Base-by-base conservation (phyloP, 192 early-diverging fungal species). In the Umbelopsis sp. region DNA sequence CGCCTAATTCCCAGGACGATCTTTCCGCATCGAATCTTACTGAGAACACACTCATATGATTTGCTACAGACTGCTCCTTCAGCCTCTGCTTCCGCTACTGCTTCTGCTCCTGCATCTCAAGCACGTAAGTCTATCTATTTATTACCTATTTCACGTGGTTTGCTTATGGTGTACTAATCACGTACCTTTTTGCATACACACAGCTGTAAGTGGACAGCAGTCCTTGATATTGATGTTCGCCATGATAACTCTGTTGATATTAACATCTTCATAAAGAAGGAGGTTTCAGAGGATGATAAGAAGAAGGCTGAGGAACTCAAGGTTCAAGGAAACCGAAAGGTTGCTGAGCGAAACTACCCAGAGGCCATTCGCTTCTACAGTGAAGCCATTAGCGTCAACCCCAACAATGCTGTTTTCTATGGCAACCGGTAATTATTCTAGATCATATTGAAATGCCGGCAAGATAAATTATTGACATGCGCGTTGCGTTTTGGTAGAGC, bases 401-500 rank as follows among this genome's bases (percentile, higher is more conserved):
- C 74, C 14, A 84, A 84, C 68, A 96, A 95, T 73, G 95, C 97
- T 26, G 93, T 99, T n/a, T 99, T 94, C 85, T 98, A 92, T 75
- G 91, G 94, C 17, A 99, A 99, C 88, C 86, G 97, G 91, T 94
- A 83, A 53, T 68, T 0, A 45, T n/a, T 69, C 0, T 0, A 77
- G 16, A 56, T 34, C 26, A 38, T 65, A 12, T 53, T 24, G 31
- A 25, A 43, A 49, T 16, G 8, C 16, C 5, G 1, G 47, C 4
- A 41, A 17, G 6, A n/a, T 66, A 8, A 26, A 21, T 6, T n/a
- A 72, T 66, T 32, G 65, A 47, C n/a, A 22, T 75, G 16, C 41
- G n/a, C n/a, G n/a, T n/a, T n/a, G n/a, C 47, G 59, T 24, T 41
- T 22, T 43, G 11, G 49, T 67, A 94, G 94, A 77, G 96, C 98